Percentiles rank a stretch among this genome's conserved stretches.
Conservation (phyloP, 805 yeast species). For the Nematodospora valgi region DNA sequence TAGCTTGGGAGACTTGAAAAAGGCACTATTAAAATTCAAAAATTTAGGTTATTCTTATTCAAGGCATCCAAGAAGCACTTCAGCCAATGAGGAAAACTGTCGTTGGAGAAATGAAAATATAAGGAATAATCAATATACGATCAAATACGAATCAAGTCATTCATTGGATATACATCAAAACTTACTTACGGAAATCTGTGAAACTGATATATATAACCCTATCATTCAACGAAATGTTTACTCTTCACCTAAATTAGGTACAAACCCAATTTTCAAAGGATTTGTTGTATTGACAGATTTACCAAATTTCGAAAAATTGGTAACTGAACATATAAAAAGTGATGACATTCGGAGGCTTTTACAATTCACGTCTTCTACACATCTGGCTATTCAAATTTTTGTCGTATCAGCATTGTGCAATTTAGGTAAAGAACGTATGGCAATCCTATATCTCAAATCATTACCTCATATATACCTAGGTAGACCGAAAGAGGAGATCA, state of each 20-base stretch:
- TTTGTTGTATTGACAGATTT: conserved; percentile 24
- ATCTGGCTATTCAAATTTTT: conserved; percentile 23
- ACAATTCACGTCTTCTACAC: too few species aligned
- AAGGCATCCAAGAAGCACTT: conserved; percentile 9
- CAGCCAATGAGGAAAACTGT: conserved; percentile 12
- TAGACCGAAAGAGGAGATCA: too few species aligned
- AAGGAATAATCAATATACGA: conserved; percentile 12
- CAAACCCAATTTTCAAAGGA: conserved; percentile 28
- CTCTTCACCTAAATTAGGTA: conserved; percentile 15
- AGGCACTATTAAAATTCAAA: conserved; percentile 22
- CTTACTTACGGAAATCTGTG: conserved; percentile 6
- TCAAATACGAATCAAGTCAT: conserved; percentile 4
- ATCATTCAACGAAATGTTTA: conserved; percentile 25
- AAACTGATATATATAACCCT: conserved; percentile 19
- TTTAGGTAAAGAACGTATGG: too few species aligned
- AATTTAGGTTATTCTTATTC: conserved; percentile 11
- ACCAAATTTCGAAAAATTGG: conserved; percentile 25
- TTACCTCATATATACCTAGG: too few species aligned
- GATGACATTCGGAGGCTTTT: conserved; percentile 6
- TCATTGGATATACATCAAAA: conserved; percentile 13
- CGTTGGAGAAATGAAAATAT: conserved; percentile 24
- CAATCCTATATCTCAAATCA: too few species aligned
- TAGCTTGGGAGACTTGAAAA: conserved; percentile 14
- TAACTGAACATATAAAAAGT: conserved; percentile 15
- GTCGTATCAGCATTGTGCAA: conserved; percentile 21